Conservation (phyloP, 1,284 basidiomycete species). For the Xerocomus nothofagi region DNA sequence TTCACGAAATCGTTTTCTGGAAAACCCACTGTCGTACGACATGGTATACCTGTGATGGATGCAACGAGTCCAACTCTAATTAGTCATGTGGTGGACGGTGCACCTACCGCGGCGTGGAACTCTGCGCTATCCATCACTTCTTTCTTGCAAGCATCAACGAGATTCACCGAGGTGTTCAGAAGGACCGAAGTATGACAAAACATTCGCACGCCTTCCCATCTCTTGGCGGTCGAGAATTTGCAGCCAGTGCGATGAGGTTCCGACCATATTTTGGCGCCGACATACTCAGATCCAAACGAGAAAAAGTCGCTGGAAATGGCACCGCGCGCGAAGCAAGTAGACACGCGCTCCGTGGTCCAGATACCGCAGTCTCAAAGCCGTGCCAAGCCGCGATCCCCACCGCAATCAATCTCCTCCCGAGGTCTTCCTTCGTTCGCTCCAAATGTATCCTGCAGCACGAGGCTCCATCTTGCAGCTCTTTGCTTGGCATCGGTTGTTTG, state of each 20-base stretch:
- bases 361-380: not conserved
- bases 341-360: not conserved
- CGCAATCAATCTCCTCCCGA: not conserved
- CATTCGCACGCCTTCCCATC: too few species aligned
- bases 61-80: not conserved
- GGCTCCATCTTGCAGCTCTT: not conserved
- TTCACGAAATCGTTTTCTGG: not conserved
- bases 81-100: not conserved
- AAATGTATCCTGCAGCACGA: not conserved
- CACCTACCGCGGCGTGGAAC: conserved; percentile 60
- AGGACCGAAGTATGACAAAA: too few species aligned
- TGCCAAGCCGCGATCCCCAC: not conserved
- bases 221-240: too few species aligned
- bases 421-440: not conserved
- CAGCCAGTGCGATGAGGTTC: too few species aligned
- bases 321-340: not conserved
- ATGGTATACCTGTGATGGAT: conserved; percentile 66
- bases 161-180: not conserved
- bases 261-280: too few species aligned
- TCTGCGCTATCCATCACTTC: conserved; percentile 56
- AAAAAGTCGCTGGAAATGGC: too few species aligned
- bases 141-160: not conserved
- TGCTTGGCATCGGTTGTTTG: not conserved
- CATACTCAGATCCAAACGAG: not conserved
- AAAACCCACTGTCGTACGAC: conserved; percentile 49